A percentile compares a stretch with the other conserved stretches of the same genome.
Conservation (phyloP, 1,139 yeast species). For the Pichia sp. region DNA sequence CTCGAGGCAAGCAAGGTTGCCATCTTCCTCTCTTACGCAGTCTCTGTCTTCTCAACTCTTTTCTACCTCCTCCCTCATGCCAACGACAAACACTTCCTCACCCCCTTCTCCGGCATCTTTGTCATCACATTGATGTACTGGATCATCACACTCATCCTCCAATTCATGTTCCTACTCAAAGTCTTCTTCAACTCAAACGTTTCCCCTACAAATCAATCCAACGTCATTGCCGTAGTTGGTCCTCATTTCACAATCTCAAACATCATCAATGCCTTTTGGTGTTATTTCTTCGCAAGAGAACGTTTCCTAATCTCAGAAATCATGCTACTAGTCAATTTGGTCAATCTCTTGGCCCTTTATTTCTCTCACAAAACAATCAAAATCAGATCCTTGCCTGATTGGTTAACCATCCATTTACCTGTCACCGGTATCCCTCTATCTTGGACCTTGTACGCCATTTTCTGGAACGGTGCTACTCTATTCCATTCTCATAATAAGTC, state of each 20-base stretch:
- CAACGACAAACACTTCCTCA: conserved; percentile 32
- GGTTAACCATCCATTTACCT: conserved; percentile 58
- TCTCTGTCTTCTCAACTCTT: conserved; percentile 49
- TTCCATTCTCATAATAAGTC: conserved; percentile 44
- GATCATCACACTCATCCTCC: conserved; percentile 47
- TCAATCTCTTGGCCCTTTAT: conserved; percentile 52
- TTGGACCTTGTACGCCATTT: conserved; percentile 64
- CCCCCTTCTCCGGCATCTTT: conserved; percentile 64
- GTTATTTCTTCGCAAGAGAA: conserved; percentile 50
- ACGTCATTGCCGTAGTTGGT: conserved; percentile 37
- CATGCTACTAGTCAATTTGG: conserved; percentile 46
- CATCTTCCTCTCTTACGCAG: conserved; percentile 41
- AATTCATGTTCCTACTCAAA: conserved; percentile 46
- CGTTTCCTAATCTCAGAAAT: conserved; percentile 48
- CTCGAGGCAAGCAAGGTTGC: conserved; percentile 36
- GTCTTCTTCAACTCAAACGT: conserved; percentile 38
- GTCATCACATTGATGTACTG: conserved; percentile 50
- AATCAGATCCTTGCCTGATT: conserved; percentile 43
- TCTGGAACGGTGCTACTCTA: conserved; percentile 80
- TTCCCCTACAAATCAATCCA: conserved; percentile 25
- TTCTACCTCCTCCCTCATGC: conserved; percentile 39
- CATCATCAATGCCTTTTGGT: conserved; percentile 54
- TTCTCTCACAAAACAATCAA: conserved; percentile 53
- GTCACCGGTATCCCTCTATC: conserved; percentile 62
- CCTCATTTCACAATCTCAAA: conserved; percentile 61